Evolutionary conservation across 352 stramenopile species (phyloP).

Genomic region (Phytophthora pinifolia): DNA sequence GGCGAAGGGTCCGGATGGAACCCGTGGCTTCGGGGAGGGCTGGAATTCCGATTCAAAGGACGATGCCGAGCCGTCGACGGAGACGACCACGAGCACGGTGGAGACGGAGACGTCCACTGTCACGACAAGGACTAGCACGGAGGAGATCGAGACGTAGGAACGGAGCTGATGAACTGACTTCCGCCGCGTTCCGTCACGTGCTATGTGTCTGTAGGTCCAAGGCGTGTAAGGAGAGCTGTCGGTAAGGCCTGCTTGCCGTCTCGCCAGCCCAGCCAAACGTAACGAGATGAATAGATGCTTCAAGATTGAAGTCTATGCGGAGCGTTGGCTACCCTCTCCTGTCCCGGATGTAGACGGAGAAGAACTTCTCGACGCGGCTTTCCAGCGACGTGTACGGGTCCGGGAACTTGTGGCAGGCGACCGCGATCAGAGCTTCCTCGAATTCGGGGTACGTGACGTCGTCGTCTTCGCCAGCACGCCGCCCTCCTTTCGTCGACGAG

Average conservation of each 20-base stretch:
- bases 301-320: conserved; percentile 7
- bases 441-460: conserved; percentile 67
- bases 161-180: not conserved
- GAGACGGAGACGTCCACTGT: conserved; percentile 3
- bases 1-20: conserved; percentile 74
- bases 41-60: conserved; percentile 37
- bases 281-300: conserved; percentile 22
- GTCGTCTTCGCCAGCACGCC: conserved; percentile 39
- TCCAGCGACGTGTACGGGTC: conserved; percentile 79
- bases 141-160: conserved; percentile 17
- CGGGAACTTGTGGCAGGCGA: conserved; percentile 77
- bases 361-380: conserved; percentile 76
- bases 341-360: conserved; percentile 64
- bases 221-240: conserved; percentile 22
- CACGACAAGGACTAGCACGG: conserved; percentile 13
- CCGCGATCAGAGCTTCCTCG: conserved; percentile 65
- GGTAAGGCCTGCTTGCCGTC: conserved; percentile 2
- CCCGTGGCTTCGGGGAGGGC: conserved; percentile 59
- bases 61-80: not conserved
- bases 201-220: conserved; percentile 26
- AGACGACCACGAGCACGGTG: conserved; percentile 4
- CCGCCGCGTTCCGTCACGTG: not conserved
- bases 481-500: not conserved
- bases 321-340: conserved; percentile 1
- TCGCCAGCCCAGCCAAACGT: conserved; percentile 11